These are phyloP conservation scores for Tetracladium setigerum DNA, from an alignment of 495 filamentous ascomycete species.

Conservation along the genomic window DNA sequence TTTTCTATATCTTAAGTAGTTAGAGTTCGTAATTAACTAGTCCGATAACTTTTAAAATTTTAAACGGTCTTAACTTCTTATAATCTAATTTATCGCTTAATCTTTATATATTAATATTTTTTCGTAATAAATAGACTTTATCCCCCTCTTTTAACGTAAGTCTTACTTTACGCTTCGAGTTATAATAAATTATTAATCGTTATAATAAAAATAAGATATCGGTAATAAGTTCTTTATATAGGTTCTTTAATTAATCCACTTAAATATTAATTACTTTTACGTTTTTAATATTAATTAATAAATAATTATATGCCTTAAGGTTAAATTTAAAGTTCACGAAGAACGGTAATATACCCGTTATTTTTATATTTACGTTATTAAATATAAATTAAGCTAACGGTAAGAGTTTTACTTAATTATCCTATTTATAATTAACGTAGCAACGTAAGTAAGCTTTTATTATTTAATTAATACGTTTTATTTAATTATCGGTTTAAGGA, in stretches of 20 bases:
- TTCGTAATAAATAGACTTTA: constrained; percentile 24
- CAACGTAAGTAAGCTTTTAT: not conserved
- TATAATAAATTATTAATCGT: constrained; percentile 11
- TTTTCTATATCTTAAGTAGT: constrained; percentile 3
- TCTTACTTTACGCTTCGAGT: not conserved
- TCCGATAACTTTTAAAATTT: not conserved
- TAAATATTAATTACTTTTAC: not conserved
- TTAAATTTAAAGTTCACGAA: constrained; percentile 5
- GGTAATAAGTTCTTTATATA: constrained; percentile 12
- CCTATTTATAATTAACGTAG: constrained; percentile 3
- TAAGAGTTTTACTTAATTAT: constrained; percentile 2
- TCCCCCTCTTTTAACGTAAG: constrained; percentile 18
- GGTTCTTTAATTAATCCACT: constrained; percentile 6
- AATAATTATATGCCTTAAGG: constrained; percentile 5
- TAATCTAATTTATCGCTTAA: constrained; percentile 22
- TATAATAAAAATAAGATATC: constrained; percentile 16
- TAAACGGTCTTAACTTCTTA: constrained; percentile 14
- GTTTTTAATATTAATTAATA: not conserved
- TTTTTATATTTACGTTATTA: not conserved
- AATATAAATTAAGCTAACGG: not conserved
- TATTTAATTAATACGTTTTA: not conserved
- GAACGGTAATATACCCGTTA: constrained; percentile 4
- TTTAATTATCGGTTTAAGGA: not conserved
- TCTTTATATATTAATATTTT: constrained; percentile 22
- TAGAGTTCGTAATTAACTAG: constrained; percentile 3